Base-by-base conservation (phyloP, 768 basidiomycete genomes). In the Lentinus tigrinus region DNA sequence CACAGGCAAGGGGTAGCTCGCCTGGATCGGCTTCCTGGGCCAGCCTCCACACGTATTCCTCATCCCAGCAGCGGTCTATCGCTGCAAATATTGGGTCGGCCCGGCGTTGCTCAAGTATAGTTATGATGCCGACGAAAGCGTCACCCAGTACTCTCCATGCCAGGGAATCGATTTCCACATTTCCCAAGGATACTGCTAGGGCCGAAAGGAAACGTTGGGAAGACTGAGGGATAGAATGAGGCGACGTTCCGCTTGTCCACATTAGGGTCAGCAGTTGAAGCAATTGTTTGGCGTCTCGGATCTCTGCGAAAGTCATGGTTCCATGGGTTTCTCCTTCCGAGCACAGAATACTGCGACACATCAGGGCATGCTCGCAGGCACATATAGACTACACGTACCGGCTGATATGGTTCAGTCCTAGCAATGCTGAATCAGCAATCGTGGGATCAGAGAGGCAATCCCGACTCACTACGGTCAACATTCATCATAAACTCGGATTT, bases 1-100 rank as follows among this genome's bases (percentile, higher is more conserved):
- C 54, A 84, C 82, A 76, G 4, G 75, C 75, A 9, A 76, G 62
- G 34, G 70, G 63, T 17, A 84, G 73, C 47, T 79, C 67, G 14
- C 60, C 62, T 21, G 66, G 58, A 37, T 64, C 61, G 0, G 61
- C 56, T 8, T 67, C 62, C 49, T 74, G 56, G 4, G 71, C 70
- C 3, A 81, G 49, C 38, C 56, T 63, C 79, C 78, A 80, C 36
- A 83, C 47, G 16, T 62, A 61, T 21, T 77, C 74, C 17, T 72
- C 71, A 38, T 74, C 66, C 54, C 62, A 62, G 3, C 47, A 38
- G 23, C 9, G 27, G 2, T 13, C 39, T 49, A 7, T 23, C 42
- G 17, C 24, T 4, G n/a, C 14, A 21, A 51, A 38, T 19, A 2
- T 17, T 19, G 37, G 21, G 19, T 38, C 21, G 10, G 13, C 47